phyloP scores from a whole-genome alignment of 768 basidiomycete species.

The Lyophyllum atratum region DNA sequence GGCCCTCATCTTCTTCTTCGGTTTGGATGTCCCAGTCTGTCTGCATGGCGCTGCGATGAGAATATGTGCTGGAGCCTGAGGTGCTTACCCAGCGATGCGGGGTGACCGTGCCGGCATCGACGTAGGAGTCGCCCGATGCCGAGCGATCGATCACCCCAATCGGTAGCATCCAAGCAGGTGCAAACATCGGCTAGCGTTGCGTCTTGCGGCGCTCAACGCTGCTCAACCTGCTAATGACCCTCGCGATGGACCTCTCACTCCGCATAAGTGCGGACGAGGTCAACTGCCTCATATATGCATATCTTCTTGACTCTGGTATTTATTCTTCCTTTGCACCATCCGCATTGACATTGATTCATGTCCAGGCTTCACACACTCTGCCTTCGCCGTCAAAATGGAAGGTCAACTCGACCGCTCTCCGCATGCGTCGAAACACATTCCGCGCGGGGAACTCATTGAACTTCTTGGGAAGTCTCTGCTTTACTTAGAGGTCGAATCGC shows the following conservation, averaged over 20 bases:
- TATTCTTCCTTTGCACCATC: background rate
- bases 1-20: conserved; percentile 20
- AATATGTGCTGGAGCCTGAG: background rate
- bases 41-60: conserved; percentile 19
- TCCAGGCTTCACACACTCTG: conserved; percentile 78
- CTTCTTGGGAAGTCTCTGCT: conserved; percentile 79
- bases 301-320: conserved; percentile 80
- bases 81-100: conserved; percentile 11
- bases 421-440: conserved; percentile 70
- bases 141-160: conserved; percentile 18
- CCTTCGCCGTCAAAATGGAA: conserved; percentile 79
- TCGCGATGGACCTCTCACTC: conserved; percentile 35
- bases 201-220: background rate
- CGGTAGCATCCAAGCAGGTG: conserved; percentile 9
- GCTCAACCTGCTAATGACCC: conserved; percentile 3
- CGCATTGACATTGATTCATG: conserved; percentile 2
- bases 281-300: conserved; percentile 84
- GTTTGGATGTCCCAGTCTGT: conserved; percentile 21
- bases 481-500: conserved; percentile 81
- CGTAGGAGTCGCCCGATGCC: conserved; percentile 3
- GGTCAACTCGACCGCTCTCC: conserved; percentile 70
- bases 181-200: conserved; percentile 2
- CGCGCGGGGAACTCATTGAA: conserved; percentile 80
- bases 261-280: conserved; percentile 80
- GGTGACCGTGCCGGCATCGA: background rate